Evolutionary conservation across 2,329 filamentous ascomycete species (phyloP).

Genomic region (Hymenoscyphus fraxineus): DNA sequence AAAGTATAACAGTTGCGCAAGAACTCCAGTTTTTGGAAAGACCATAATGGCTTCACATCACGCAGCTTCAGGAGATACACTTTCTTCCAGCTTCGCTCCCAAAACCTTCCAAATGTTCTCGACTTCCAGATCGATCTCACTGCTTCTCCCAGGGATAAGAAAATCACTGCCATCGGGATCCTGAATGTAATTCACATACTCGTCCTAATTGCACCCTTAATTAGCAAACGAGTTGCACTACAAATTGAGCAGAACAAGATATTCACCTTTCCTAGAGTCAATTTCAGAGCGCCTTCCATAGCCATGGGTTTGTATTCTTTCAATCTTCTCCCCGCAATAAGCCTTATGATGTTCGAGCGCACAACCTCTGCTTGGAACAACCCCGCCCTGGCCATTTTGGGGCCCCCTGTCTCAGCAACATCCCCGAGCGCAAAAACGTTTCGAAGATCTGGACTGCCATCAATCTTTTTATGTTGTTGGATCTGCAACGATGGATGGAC

Average conservation of each 20-base stretch:
- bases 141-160: constrained; percentile 15
- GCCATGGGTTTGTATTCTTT: constrained; percentile 33
- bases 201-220: constrained; percentile 6
- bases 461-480: neutral
- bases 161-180: constrained; percentile 18
- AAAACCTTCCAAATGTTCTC: constrained; percentile 19
- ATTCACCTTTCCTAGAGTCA: constrained; percentile 37
- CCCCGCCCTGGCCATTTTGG: constrained; percentile 43
- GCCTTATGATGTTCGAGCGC: constrained; percentile 42
- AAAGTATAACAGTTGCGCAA: neutral
- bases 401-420: constrained; percentile 43
- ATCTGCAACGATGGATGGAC: constrained; percentile 45
- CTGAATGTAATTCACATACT: constrained; percentile 17
- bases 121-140: constrained; percentile 19
- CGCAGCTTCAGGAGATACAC: neutral
- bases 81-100: constrained; percentile 13
- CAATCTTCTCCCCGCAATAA: constrained; percentile 35
- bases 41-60: neutral
- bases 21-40: neutral
- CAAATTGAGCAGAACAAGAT: neutral
- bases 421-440: constrained; percentile 51
- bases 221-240: neutral
- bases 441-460: constrained; percentile 19
- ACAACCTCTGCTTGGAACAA: constrained; percentile 44
- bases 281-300: constrained; percentile 38